A percentile compares a stretch with the other conserved stretches of the same genome.
Conservation (phyloP, 1,284 basidiomycete species). For the Mrakiaceae sp. region DNA sequence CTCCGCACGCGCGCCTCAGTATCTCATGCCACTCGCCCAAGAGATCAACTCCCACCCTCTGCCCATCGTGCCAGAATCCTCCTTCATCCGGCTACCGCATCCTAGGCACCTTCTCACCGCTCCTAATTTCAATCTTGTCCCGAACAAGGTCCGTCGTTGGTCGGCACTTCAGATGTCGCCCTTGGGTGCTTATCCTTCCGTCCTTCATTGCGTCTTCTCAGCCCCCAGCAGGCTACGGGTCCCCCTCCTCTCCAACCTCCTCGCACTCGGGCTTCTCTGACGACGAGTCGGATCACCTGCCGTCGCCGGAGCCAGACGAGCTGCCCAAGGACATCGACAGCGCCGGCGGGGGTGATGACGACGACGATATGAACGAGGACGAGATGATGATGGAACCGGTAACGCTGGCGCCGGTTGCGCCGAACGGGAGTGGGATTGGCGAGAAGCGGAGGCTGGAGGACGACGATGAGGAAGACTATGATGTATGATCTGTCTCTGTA, state of each 20-base stretch:
- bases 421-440: neutral
- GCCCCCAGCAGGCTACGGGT: neutral
- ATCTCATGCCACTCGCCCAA: conserved; percentile 35
- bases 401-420: neutral
- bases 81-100: conserved; percentile 36
- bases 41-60: conserved; percentile 35
- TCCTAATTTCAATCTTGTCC: conserved; percentile 37
- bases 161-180: neutral
- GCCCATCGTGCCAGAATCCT: conserved; percentile 36
- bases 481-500: neutral
- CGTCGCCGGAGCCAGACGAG: neutral
- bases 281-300: neutral
- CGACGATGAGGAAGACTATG: neutral
- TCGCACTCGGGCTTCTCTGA: neutral
- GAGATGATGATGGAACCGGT: neutral
- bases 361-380: neutral
- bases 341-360: neutral
- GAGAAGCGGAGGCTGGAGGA: neutral
- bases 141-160: conserved; percentile 18
- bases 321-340: neutral
- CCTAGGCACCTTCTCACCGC: conserved; percentile 36
- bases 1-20: conserved; percentile 20
- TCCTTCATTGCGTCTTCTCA: neutral
- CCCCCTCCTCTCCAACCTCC: neutral
- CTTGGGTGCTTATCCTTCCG: neutral